Conservation (phyloP, 139 green algal species). For the Asterochloris sp. region DNA sequence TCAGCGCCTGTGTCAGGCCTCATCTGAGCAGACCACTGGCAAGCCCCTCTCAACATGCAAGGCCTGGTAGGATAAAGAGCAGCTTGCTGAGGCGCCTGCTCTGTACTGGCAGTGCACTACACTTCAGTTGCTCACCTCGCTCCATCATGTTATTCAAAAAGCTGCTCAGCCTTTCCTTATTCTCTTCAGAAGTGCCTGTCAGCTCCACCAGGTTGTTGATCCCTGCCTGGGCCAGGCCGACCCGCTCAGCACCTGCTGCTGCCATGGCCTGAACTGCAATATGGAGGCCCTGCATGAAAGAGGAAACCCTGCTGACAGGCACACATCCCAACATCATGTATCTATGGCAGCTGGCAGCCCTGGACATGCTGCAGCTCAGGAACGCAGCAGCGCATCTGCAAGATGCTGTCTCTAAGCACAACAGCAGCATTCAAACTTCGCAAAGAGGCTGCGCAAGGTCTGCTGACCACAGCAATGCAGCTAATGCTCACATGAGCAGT, state of each 20-base stretch:
- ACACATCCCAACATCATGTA: neutral
- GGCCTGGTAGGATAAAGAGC: no score
- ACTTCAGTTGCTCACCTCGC: neutral
- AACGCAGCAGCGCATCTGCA: neutral
- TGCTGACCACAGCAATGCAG: neutral
- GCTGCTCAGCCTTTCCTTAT: neutral
- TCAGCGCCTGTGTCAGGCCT: no score
- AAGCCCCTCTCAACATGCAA: no score
- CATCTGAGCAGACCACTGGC: no score
- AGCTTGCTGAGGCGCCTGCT: no score
- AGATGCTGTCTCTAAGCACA: neutral
- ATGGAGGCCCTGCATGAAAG: conserved; percentile 1
- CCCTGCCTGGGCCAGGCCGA: conserved; percentile 24
- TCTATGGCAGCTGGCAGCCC: neutral
- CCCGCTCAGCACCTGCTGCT: conserved; percentile 41
- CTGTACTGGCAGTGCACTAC: neutral
- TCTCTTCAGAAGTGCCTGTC: neutral
- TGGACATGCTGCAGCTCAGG: neutral
- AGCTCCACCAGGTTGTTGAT: conserved; percentile 4
- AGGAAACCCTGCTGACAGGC: neutral
- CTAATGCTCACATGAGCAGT: neutral
- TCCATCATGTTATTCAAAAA: neutral
- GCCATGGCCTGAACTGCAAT: conserved; percentile 31
- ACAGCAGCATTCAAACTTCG: neutral
- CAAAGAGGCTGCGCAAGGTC: no score